Evolutionary conservation across 2,329 filamentous ascomycete genomes (phyloP), one percentile per base, ranked within the genome.

Genomic region (Cryphonectria radicalis): DNA sequence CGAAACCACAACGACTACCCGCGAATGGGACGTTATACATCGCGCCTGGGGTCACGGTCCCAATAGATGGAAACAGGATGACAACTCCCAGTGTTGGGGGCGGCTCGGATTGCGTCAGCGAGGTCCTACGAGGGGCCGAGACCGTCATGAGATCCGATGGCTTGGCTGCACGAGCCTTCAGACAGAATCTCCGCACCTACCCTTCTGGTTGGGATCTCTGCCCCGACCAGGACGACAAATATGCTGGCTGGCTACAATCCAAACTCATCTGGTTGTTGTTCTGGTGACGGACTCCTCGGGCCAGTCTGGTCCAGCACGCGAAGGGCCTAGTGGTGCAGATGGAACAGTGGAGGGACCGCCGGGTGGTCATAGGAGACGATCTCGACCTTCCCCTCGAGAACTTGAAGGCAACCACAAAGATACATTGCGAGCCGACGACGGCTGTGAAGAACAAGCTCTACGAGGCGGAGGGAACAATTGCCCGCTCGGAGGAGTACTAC

Each of bases 381-480:
- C 8, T 50, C 37, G 10, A 37, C 6, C 37, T 37, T 37, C 37
- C 37, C 3, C 4, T 11, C 22, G 7, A 53, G 4, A 3, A 53
- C 8, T 13, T 25, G 11, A 13, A 25, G 3, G 3, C 1, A 8
- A 55, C 28, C n/a, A 1, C 3, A 14, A 1, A 2, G 1, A 11
- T 3, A 4, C 13, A 55, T 13, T 55, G 50, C n/a, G 2, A 14
- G 4, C 11, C n/a, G 11, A 11, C 7, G 22, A 10, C 3, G 14
- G 4, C 3, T 13, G 10, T 17, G 10, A 55, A 4, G 10, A 0
- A 25, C 4, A 1, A 3, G 10, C 8, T 55, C 1, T 3, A 25
- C 11, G 3, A 4, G n/a, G 22, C 50, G 4, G 50, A 55, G n/a
- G 4, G 8, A n/a, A 25, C 8, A 55, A 22, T 55, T 11, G 50